These are phyloP conservation scores for Penicillium maclennaniae DNA, from an alignment of 495 filamentous ascomycete species.

Conservation along the genomic window DNA sequence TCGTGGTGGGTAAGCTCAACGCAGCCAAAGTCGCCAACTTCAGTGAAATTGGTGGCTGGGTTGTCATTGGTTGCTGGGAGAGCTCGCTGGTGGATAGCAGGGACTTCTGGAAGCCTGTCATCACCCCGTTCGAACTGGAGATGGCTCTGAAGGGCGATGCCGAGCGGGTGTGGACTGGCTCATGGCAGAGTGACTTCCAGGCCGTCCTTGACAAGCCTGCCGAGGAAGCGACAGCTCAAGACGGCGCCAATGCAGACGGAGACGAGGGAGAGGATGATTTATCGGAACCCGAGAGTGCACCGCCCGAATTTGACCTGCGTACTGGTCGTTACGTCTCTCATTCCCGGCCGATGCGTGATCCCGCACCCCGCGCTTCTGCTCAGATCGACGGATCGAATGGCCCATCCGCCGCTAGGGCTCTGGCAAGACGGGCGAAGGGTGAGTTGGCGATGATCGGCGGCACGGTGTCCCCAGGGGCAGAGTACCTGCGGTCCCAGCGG, in stretches of 20 bases:
- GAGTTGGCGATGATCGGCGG: constrained; percentile 76
- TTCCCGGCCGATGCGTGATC: constrained; percentile 69
- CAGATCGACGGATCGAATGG: constrained; percentile 31
- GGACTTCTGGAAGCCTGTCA: constrained; percentile 78
- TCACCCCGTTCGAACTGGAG: constrained; percentile 89
- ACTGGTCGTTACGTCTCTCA: constrained; percentile 83
- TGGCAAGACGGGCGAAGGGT: constrained; percentile 59
- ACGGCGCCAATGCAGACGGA: constrained; percentile 22
- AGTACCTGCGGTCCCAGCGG: constrained; percentile 74
- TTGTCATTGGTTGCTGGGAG: constrained; percentile 98
- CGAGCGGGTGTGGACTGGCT: constrained; percentile 69
- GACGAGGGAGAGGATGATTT: constrained; percentile 38
- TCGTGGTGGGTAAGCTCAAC: constrained; percentile 95
- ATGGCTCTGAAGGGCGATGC: constrained; percentile 67
- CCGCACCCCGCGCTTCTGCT: constrained; percentile 30
- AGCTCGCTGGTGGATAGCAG: constrained; percentile 81
- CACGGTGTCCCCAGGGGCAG: constrained; percentile 82
- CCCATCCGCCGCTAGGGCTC: constrained; percentile 36
- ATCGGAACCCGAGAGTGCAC: constrained; percentile 63
- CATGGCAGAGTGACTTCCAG: constrained; percentile 74
- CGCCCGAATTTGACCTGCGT: constrained; percentile 88
- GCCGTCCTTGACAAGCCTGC: constrained; percentile 42
- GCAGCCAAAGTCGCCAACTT: constrained; percentile 97
- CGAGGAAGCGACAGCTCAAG: constrained; percentile 18
- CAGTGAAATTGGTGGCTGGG: constrained; percentile 90